Evolutionary conservation across 805 yeast species (phyloP).

Genomic region (Tetrapisispora nanseiensis): DNA sequence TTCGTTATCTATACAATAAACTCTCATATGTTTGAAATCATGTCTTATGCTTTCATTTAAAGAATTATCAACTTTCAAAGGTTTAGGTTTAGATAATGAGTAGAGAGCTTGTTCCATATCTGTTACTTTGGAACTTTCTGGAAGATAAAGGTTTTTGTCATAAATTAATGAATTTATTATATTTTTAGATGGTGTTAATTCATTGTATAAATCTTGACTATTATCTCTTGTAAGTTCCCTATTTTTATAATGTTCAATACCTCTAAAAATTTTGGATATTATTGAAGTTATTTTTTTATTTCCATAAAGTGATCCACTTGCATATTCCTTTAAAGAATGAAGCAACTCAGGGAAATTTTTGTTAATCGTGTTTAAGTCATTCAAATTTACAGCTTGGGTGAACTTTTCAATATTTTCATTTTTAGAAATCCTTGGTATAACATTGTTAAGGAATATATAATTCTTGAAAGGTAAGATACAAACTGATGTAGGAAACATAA

Average conservation of each 20-base stretch:
- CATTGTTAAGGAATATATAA: conserved; percentile 27
- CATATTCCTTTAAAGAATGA: conserved; percentile 42
- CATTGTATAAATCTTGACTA: conserved; percentile 42
- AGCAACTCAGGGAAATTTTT: conserved; percentile 31
- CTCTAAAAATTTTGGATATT: conserved; percentile 33
- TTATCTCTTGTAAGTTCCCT: conserved; percentile 42
- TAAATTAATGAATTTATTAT: not conserved
- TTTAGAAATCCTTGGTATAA: not conserved
- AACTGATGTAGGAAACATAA: conserved; percentile 34
- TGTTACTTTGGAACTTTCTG: conserved; percentile 37
- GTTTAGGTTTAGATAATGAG: conserved; percentile 7
- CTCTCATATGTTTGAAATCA: conserved; percentile 38
- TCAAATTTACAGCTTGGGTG: conserved; percentile 14
- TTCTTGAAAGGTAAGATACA: conserved; percentile 35
- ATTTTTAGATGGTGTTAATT: conserved; percentile 19
- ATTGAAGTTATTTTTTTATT: conserved; percentile 42
- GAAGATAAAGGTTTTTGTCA: conserved; percentile 32
- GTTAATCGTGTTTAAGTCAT: conserved; percentile 3
- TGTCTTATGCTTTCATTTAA: conserved; percentile 21
- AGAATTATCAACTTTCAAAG: not conserved
- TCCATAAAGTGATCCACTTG: conserved; percentile 40
- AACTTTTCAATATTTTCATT: conserved; percentile 19
- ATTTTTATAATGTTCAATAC: conserved; percentile 17
- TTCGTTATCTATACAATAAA: conserved; percentile 76
- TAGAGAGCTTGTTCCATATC: conserved; percentile 34